These are phyloP conservation scores for Mikania micrantha DNA, from an alignment of 129 eudicot genomes.

Conservation along the genomic window DNA sequence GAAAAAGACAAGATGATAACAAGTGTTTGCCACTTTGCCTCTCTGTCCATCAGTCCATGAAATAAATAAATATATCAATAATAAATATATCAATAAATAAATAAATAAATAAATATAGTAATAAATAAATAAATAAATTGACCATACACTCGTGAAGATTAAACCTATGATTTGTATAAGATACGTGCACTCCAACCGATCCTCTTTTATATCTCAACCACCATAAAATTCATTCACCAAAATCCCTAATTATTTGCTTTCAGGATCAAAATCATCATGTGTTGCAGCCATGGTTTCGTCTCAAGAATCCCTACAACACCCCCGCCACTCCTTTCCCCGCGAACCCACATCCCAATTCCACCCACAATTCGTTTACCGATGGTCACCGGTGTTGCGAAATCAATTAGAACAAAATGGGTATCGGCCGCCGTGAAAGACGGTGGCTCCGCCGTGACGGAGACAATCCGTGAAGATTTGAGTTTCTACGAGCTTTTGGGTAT, in stretches of 20 bases:
- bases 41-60: too few relatives aligned
- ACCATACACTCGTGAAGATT: too few relatives aligned
- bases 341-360: constrained; percentile 14
- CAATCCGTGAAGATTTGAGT: constrained; percentile 19
- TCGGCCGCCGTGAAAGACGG: constrained; percentile 17
- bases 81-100: too few relatives aligned
- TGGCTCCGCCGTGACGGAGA: constrained; percentile 11
- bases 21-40: too few relatives aligned
- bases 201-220: not conserved
- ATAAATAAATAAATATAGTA: too few relatives aligned
- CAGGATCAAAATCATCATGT: constrained; percentile 23
- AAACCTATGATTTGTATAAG: too few relatives aligned
- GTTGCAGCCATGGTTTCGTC: constrained; percentile 23
- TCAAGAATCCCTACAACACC: constrained; percentile 30
- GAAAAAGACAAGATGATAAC: too few relatives aligned
- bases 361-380: not conserved
- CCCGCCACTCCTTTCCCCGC: constrained; percentile 4
- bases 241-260: not conserved
- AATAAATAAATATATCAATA: too few relatives aligned
- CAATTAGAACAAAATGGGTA: constrained; percentile 8
- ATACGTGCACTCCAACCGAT: constrained; percentile 1
- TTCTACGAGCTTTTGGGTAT: constrained; percentile 82
- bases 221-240: not conserved
- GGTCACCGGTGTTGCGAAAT: not conserved
- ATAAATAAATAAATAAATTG: too few relatives aligned